Evolutionary conservation across 2,329 filamentous ascomycete species (phyloP), one percentile per base, ranked within the genome.

Genomic region (Calcarisporium arbuscula): DNA sequence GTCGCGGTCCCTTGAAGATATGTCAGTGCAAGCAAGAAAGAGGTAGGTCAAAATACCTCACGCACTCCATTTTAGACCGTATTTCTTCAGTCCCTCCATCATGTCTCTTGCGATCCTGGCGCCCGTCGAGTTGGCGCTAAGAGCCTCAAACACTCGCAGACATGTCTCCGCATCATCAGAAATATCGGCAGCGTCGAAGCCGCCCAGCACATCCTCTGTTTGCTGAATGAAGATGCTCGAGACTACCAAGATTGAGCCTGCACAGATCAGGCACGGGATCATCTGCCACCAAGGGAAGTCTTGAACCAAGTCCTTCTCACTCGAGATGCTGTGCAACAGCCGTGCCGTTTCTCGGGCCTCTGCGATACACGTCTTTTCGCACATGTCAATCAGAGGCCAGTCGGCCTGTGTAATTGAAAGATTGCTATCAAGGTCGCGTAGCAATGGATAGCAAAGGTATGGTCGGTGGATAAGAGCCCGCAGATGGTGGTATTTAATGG

Each of bases 31-130:
- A n/a, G n/a, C n/a, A n/a, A n/a, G n/a, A n/a, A n/a, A n/a, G n/a
- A n/a, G n/a, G n/a, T n/a, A n/a, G n/a, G n/a, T n/a, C n/a, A n/a
- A n/a, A n/a, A n/a, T 16, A 19, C 19, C 14, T 8, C 19, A 30
- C 30, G 9, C 36, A 35, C 27, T 39, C 29, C 32, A 39, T 20
- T 16, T 20, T 16, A 14, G 32, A 9, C 47, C 42, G 2, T 40
- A 41, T n/a, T 44, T 58, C 39, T 70, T 66, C 36, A 77, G 47
- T 39, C 70, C 64, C 8, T 67, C 53, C 37, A 74, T 71, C 52
- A 74, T 60, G 5, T 72, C 67, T 1, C 65, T 65, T 14, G 65
- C 61, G 31, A 67, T 60, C 28, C 70, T 51, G 8, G 67, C 58
- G 6, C 56, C 57, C 8, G 45, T 47, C 0, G 57, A 61, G 29